Conservation (phyloP, 352 stramenopile genomes). For the Phytophthora sp. region DNA sequence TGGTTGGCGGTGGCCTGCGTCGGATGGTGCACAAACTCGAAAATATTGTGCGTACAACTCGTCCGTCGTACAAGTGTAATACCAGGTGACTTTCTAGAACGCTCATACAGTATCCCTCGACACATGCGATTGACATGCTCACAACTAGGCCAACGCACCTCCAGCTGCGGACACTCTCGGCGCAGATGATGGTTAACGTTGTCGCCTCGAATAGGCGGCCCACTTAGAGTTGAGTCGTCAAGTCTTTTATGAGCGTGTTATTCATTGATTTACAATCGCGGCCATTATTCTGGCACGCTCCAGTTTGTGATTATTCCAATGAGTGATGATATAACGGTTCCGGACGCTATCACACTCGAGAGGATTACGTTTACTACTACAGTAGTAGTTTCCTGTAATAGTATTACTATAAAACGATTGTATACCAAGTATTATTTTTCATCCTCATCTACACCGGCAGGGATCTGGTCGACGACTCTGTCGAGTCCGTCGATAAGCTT, state of each 20-base stretch:
- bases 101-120: slow-evolving; percentile 3
- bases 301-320: too few species aligned
- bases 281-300: too few species aligned
- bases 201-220: background rate
- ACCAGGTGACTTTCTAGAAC: slow-evolving; percentile 24
- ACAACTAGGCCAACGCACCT: background rate
- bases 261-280: too few species aligned
- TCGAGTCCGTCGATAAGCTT: slow-evolving; percentile 29
- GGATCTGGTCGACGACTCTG: slow-evolving; percentile 23
- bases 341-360: too few species aligned
- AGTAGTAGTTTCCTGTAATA: too few species aligned
- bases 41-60: slow-evolving; percentile 10
- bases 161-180: slow-evolving; percentile 16
- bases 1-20: slow-evolving; percentile 5
- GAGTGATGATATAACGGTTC: too few species aligned
- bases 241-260: too few species aligned
- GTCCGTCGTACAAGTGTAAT: too few species aligned
- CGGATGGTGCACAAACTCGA: background rate
- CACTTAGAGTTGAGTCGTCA: too few species aligned
- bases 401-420: too few species aligned
- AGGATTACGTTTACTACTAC: too few species aligned
- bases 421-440: too few species aligned
- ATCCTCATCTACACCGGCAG: slow-evolving; percentile 16
- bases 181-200: slow-evolving; percentile 9
- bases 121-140: slow-evolving; percentile 6